Conservation (phyloP, 257 asterid species). For the Penstemon barbatus region DNA sequence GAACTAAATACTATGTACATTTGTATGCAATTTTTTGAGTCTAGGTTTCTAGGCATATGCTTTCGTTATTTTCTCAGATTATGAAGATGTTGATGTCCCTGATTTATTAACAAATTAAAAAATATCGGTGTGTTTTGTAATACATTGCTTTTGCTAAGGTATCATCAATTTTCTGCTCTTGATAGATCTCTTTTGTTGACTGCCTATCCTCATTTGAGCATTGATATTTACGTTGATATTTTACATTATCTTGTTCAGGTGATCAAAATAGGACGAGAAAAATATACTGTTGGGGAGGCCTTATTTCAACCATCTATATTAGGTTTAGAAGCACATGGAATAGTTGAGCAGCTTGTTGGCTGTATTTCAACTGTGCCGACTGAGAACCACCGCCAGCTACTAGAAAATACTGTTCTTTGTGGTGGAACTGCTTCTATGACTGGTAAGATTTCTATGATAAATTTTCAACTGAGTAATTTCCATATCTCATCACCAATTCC, state of each 20-base stretch:
- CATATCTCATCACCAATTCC: constrained; percentile 10
- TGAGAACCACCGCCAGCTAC: constrained; percentile 93
- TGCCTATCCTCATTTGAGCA: constrained; percentile 14
- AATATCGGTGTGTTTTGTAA: too few relatives aligned
- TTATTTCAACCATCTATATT: constrained; percentile 81
- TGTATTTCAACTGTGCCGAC: constrained; percentile 82
- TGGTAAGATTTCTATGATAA: constrained; percentile 41
- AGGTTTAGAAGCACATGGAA: constrained; percentile 84
- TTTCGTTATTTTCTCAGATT: not conserved
- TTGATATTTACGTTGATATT: not conserved
- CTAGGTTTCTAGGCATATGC: not conserved
- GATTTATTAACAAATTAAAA: not conserved
- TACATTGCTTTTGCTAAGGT: not conserved
- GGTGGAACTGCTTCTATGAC: constrained; percentile 91
- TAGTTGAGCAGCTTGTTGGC: constrained; percentile 95
- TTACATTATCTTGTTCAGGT: constrained; percentile 45
- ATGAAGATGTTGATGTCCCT: not conserved
- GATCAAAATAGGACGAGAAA: constrained; percentile 80
- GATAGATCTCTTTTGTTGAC: not conserved
- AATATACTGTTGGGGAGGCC: constrained; percentile 88
- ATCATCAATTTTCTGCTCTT: too few relatives aligned
- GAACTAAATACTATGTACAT: not conserved
- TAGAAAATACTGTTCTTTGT: constrained; percentile 93
- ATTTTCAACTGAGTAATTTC: constrained; percentile 6
- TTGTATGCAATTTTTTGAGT: not conserved